Evolutionary conservation across 108 stramenopile genomes (phyloP), one percentile per base, ranked within the genome.

Genomic region (Cyclotella atomus): DNA sequence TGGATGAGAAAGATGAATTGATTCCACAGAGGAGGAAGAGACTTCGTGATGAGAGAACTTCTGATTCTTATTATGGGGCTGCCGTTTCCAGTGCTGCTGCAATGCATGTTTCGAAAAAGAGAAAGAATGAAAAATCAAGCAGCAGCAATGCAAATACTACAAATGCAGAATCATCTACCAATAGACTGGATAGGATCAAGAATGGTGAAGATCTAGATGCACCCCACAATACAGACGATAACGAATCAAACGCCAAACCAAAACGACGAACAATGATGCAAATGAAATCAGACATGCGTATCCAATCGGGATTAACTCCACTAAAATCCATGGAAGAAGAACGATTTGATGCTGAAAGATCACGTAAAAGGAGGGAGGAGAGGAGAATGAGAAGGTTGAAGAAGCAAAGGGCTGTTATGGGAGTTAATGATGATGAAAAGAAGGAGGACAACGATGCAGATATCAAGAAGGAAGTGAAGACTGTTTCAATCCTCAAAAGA

Each of bases 281-380:
- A 52, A 68, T 75, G 74, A 79, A 70, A 71, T 73, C 52, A 56
- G 71, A 73, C 30, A 75, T 76, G 52, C 71, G 69, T 20, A 43
- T 73, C 2, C 57, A 65, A n/a, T 70, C 33, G 36, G 75, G 77
- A 41, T 3, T 86, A 9, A 36, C 63, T 33, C 81, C 81, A 0
- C 73, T 84, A 16, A 71, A 65, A 49, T 50, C 63, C 0, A 63
- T 82, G 52, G 83, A 82, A 35, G 81, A 79, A 34, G 57, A 73
- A 27, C 61, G 63, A 61, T 85, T 78, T 34, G 73, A 83, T 76
- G 77, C 30, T 6, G 68, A 63, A 33, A 29, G 82, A 60, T 66
- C 85, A 53, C 69, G 71, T 56, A 50, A 59, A 63, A 43, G 73
- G 38, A 25, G 61, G 19, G 73, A 80, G 41, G 72, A 72, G 16